These are phyloP conservation scores for Phytophthora sp. DNA, from an alignment of 352 stramenopile species.

Conservation along the genomic window DNA sequence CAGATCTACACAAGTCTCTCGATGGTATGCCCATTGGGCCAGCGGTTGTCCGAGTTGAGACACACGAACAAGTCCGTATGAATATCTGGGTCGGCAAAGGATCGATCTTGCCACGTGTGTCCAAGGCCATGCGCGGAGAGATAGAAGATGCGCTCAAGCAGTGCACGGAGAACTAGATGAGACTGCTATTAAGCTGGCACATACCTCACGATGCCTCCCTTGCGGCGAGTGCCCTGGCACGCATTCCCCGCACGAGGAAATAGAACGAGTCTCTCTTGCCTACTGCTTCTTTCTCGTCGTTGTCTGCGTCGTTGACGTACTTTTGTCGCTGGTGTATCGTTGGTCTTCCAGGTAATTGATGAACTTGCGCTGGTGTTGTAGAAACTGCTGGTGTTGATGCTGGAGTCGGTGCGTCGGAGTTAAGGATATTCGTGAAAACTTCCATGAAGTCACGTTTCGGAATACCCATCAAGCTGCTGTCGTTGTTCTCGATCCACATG, in stretches of 20 bases:
- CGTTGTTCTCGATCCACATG: slow-evolving; percentile 79
- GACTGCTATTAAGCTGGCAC: slow-evolving; percentile 4
- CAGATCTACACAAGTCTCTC: slow-evolving; percentile 42
- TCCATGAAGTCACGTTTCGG: slow-evolving; percentile 68
- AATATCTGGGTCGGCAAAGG: slow-evolving; percentile 83
- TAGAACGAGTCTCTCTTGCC: slow-evolving; percentile 83
- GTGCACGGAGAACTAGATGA: slow-evolving; percentile 24
- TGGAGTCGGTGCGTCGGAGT: slow-evolving; percentile 38
- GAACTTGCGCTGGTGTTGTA: slow-evolving; percentile 17
- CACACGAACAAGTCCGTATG: slow-evolving; percentile 55
- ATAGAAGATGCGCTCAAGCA: slow-evolving; percentile 52
- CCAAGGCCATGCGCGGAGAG: slow-evolving; percentile 66
- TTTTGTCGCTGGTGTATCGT: slow-evolving; percentile 3
- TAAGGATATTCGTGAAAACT: slow-evolving; percentile 71
- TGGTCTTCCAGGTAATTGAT: slow-evolving; percentile 12
- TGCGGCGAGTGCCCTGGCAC: slow-evolving; percentile 27
- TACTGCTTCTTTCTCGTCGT: slow-evolving; percentile 27
- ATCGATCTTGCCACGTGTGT: slow-evolving; percentile 78
- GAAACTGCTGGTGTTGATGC: neutral
- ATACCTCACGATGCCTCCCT: slow-evolving; percentile 7
- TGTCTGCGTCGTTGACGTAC: slow-evolving; percentile 9
- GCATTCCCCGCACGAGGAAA: slow-evolving; percentile 72
- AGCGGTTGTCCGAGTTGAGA: slow-evolving; percentile 55
- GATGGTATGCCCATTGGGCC: slow-evolving; percentile 52
- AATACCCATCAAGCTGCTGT: slow-evolving; percentile 67